Percentiles rank a stretch among this genome's conserved stretches.
These are phyloP conservation scores for Aspergillus luchuensis DNA, from an alignment of 2,329 filamentous ascomycete genomes.

Conservation along the genomic window DNA sequence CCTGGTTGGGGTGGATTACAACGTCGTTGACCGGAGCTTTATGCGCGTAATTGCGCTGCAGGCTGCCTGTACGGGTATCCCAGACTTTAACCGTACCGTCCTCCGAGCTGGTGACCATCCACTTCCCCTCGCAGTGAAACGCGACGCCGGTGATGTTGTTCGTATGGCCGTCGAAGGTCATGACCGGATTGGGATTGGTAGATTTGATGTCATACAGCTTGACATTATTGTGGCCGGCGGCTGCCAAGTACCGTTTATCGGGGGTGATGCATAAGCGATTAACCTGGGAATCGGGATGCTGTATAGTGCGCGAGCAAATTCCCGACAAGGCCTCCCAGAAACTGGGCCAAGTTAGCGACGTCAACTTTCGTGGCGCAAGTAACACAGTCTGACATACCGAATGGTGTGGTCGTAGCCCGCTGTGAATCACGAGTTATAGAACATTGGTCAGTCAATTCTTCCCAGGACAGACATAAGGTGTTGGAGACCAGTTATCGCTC, in stretches of 20 bases:
- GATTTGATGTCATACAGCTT: slow-evolving; percentile 99
- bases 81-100: slow-evolving; percentile 97
- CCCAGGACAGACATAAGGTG: neutral
- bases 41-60: slow-evolving; percentile 93
- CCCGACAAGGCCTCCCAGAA: slow-evolving; percentile 99
- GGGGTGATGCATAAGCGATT: slow-evolving; percentile 98
- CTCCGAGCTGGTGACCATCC: slow-evolving; percentile 98
- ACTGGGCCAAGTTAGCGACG: slow-evolving; percentile 48
- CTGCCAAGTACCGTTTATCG: slow-evolving; percentile 93
- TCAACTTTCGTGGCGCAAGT: neutral
- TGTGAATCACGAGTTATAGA: slow-evolving; percentile 32
- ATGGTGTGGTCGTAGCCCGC: slow-evolving; percentile 78
- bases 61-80: slow-evolving; percentile 81
- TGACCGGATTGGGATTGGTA: slow-evolving; percentile 89
- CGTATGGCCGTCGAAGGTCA: slow-evolving; percentile 94
- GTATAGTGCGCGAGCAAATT: slow-evolving; percentile 96
- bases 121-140: slow-evolving; percentile 98
- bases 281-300: slow-evolving; percentile 96
- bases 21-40: slow-evolving; percentile 91
- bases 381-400: slow-evolving; percentile 52
- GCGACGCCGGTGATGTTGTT: slow-evolving; percentile 95
- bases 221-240: slow-evolving; percentile 77
- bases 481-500: neutral
- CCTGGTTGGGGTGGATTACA: slow-evolving; percentile 99
- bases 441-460: slow-evolving; percentile 12